A percentile compares a stretch with the other conserved stretches of the same genome.
Evolutionary conservation across 2,329 filamentous ascomycete species (phyloP).

Genomic region (Aspergillus arachidicola): DNA sequence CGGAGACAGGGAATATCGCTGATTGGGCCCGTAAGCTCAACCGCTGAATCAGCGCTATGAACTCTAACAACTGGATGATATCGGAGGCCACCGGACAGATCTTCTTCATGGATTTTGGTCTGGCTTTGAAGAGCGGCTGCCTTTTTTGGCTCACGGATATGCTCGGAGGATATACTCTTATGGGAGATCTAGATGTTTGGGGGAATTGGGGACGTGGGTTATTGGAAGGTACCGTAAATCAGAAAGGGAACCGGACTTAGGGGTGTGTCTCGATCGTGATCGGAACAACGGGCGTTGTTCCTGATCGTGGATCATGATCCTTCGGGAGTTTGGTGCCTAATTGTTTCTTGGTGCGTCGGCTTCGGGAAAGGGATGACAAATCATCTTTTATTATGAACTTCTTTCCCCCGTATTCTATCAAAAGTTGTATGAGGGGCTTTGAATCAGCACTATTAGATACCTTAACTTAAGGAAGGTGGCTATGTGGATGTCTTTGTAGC

Average conservation of each 20-base stretch:
- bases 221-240: too few species aligned
- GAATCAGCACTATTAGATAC: not conserved
- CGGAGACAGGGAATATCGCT: not conserved
- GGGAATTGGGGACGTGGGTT: not conserved
- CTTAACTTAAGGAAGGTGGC: not conserved
- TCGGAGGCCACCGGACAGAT: not conserved
- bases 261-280: not conserved
- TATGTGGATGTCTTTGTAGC: not conserved
- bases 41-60: not conserved
- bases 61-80: not conserved
- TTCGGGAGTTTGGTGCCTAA: not conserved
- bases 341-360: not conserved
- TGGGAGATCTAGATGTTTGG: not conserved
- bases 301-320: not conserved
- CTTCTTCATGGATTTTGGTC: not conserved
- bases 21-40: not conserved
- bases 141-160: too few species aligned
- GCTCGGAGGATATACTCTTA: too few species aligned
- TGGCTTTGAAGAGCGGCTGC: not conserved
- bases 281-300: not conserved
- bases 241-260: too few species aligned
- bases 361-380: not conserved
- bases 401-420: not conserved
- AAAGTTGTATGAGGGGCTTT: not conserved
- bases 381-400: not conserved